Evolutionary conservation across 2,329 filamentous ascomycete species (phyloP).

Genomic region (Cercospora brassicicola): DNA sequence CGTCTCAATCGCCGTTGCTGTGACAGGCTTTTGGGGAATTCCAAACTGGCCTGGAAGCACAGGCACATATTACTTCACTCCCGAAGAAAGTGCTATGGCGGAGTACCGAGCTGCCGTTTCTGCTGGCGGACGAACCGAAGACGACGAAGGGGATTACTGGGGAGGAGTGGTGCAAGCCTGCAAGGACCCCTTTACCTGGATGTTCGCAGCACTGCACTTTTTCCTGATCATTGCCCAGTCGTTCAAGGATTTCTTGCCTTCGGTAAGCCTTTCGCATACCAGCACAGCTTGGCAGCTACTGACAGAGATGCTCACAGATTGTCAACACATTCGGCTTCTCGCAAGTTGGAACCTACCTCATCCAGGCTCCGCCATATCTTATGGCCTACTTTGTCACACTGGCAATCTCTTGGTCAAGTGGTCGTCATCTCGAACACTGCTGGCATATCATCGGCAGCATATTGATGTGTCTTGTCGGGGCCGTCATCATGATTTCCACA

Average conservation of each 20-base stretch:
- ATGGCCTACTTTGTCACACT: constrained; percentile 13
- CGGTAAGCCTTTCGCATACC: background rate
- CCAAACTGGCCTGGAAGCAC: constrained; percentile 14
- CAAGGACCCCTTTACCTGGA: constrained; percentile 24
- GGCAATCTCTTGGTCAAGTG: constrained; percentile 1
- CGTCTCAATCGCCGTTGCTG: constrained; percentile 5
- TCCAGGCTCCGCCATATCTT: constrained; percentile 12
- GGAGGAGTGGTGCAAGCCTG: constrained; percentile 18
- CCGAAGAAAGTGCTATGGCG: constrained; percentile 13
- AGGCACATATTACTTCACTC: constrained; percentile 8
- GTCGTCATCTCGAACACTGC: constrained; percentile 11
- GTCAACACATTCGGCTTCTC: constrained; percentile 14
- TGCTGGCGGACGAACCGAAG: constrained; percentile 49
- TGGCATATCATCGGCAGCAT: constrained; percentile 15
- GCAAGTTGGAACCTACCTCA: constrained; percentile 13
- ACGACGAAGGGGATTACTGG: constrained; percentile 38
- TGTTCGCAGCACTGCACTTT: constrained; percentile 44
- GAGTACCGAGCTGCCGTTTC: constrained; percentile 38
- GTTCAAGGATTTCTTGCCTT: constrained; percentile 23
- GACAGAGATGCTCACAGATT: background rate
- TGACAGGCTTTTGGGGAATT: constrained; percentile 5
- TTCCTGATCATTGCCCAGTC: constrained; percentile 31
- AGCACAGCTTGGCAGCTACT: background rate
- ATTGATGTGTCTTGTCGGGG: constrained; percentile 6
- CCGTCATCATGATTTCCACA: constrained; percentile 15